Conservation (phyloP, 2,329 filamentous ascomycete species). For the Mycosphaerella sp. region DNA sequence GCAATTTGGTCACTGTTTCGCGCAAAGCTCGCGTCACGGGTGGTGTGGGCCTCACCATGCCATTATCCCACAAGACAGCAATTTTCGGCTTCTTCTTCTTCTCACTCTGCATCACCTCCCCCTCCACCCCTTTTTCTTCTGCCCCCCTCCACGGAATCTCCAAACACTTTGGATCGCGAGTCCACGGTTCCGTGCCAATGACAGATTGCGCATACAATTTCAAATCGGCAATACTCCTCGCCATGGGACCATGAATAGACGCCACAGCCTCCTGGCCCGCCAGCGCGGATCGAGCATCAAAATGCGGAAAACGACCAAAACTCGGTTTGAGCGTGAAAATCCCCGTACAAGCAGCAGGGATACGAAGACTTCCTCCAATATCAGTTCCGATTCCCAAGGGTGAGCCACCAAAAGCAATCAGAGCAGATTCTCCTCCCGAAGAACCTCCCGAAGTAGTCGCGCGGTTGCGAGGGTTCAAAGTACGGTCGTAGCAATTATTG, state of each 20-base stretch:
- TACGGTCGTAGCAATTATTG: constrained; percentile 56
- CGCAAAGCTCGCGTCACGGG: constrained; percentile 53
- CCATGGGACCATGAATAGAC: constrained; percentile 59
- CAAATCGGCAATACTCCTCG: constrained; percentile 49
- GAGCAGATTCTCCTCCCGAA: constrained; percentile 60
- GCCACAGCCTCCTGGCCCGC: constrained; percentile 59
- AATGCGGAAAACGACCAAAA: constrained; percentile 55
- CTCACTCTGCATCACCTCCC: too few relatives aligned
- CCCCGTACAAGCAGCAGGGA: constrained; percentile 52
- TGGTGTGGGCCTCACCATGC: constrained; percentile 54
- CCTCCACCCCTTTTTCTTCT: constrained; percentile 25
- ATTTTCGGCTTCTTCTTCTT: constrained; percentile 49
- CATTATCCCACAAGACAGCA: constrained; percentile 55
- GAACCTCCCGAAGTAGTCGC: constrained; percentile 57
- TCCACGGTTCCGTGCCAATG: constrained; percentile 45
- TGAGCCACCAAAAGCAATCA: constrained; percentile 55
- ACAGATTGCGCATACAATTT: constrained; percentile 39
- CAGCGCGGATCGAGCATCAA: constrained; percentile 50
- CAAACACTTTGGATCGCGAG: constrained; percentile 46
- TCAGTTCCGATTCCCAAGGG: constrained; percentile 59
- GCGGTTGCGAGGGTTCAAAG: constrained; percentile 54
- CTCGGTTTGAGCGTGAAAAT: constrained; percentile 54
- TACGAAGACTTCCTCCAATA: constrained; percentile 53
- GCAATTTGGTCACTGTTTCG: constrained; percentile 49
- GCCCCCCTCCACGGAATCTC: constrained; percentile 49